A percentile compares a stretch with the other conserved stretches of the same genome.
These are phyloP conservation scores for Heliosperma pusillum DNA, from an alignment of 148 eudicot genomes.

Conservation along the genomic window DNA sequence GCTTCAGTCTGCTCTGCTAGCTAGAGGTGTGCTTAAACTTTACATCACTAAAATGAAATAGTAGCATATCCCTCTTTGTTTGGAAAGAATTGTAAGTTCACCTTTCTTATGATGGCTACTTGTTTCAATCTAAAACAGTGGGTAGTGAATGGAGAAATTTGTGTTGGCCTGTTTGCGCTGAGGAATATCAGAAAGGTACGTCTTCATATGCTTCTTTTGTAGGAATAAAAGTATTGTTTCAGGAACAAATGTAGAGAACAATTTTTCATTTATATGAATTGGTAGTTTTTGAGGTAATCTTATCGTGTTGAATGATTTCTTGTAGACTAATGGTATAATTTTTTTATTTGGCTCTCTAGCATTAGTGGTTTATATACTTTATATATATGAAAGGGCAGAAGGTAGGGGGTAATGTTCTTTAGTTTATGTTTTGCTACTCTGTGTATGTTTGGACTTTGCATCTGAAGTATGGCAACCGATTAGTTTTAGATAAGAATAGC, in stretches of 20 bases:
- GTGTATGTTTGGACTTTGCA: neutral
- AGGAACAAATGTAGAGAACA: neutral
- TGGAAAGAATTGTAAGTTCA: neutral
- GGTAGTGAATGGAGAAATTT: constrained; percentile 99
- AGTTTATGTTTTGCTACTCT: neutral
- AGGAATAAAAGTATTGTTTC: neutral
- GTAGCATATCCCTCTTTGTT: neutral
- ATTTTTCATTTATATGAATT: neutral
- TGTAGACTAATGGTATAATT: neutral
- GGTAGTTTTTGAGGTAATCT: neutral
- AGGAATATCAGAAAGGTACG: constrained; percentile 77
- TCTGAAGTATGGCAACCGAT: neutral
- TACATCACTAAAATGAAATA: neutral
- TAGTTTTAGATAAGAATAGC: neutral
- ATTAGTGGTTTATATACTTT: constrained; percentile 6
- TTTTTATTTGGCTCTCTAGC: neutral
- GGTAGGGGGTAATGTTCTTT: neutral
- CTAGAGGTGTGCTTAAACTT: neutral
- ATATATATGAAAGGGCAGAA: neutral
- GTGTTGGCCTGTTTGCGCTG: constrained; percentile 86
- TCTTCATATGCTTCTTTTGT: neutral
- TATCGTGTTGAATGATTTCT: neutral
- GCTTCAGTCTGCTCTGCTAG: constrained; percentile 6
- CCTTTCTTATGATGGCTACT: constrained; percentile 2
- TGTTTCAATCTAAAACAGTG: constrained; percentile 56